phyloP scores from a whole-genome alignment of 1,284 basidiomycete species.

The Microstroma glucosiphilum region DNA sequence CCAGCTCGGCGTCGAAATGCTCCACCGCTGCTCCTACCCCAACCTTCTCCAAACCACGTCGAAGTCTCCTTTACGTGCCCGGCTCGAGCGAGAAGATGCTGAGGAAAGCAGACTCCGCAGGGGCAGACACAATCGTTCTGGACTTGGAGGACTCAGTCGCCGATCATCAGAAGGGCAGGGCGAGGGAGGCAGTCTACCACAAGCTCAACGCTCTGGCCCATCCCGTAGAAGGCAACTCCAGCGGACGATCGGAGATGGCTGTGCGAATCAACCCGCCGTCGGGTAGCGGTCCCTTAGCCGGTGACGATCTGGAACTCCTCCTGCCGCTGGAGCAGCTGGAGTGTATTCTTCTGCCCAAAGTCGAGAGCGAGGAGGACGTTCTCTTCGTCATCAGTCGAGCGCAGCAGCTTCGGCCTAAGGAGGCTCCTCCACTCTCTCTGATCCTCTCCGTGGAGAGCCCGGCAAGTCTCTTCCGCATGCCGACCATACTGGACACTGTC shows the following conservation, averaged over 20 bases:
- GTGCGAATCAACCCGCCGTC: conserved; percentile 49
- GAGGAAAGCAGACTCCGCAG: conserved; percentile 10
- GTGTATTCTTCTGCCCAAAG: conserved; percentile 42
- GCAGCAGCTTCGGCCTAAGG: conserved; percentile 13
- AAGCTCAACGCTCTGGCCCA: conserved; percentile 20
- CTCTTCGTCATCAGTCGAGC: conserved; percentile 26
- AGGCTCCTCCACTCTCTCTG: conserved; percentile 20
- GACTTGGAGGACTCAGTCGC: conserved; percentile 48
- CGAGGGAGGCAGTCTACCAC: conserved; percentile 36
- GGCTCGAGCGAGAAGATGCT: conserved; percentile 7
- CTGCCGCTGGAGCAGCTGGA: conserved; percentile 27
- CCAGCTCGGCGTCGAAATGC: no score
- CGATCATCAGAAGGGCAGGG: conserved; percentile 39
- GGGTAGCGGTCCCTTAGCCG: conserved; percentile 18
- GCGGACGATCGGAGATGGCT: conserved; percentile 22
- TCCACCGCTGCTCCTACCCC: no score
- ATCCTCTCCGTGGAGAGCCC: conserved; percentile 46
- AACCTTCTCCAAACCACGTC: no score
- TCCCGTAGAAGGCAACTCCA: conserved; percentile 17
- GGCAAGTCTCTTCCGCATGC: conserved; percentile 30
- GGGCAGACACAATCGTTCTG: conserved; percentile 42
- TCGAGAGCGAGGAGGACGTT: conserved; percentile 38
- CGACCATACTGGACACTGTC: conserved; percentile 26
- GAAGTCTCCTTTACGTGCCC: not conserved
- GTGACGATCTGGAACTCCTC: conserved; percentile 41